Percentiles rank a stretch among this genome's conserved stretches.
Conservation (phyloP, 2,329 filamentous ascomycete species). For the Pyrenochaeta sp. region DNA sequence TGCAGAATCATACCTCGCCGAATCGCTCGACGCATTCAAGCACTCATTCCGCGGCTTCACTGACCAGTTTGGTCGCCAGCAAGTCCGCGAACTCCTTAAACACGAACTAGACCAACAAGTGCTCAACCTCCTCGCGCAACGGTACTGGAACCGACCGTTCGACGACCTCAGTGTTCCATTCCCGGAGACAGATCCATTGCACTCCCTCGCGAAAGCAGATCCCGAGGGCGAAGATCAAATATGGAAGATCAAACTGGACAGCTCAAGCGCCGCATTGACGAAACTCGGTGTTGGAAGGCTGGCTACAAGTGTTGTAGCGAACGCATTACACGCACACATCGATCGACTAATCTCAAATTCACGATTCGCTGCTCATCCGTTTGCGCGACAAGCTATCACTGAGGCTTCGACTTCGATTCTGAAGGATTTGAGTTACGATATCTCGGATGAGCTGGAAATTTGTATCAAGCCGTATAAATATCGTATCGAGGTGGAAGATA, state of each 20-base stretch:
- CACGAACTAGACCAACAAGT: slow-evolving; percentile 93
- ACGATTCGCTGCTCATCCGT: slow-evolving; percentile 89
- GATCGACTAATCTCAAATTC: slow-evolving; percentile 80
- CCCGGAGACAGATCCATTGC: slow-evolving; percentile 75
- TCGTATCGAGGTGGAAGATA: slow-evolving; percentile 91
- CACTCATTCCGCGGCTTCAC: slow-evolving; percentile 96
- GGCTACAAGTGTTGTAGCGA: slow-evolving; percentile 89
- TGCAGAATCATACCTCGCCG: slow-evolving; percentile 94
- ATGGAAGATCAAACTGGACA: slow-evolving; percentile 94
- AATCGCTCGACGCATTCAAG: slow-evolving; percentile 95
- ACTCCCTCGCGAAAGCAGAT: slow-evolving; percentile 83
- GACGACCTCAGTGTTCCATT: slow-evolving; percentile 76
- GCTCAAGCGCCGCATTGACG: slow-evolving; percentile 86
- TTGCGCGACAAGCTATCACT: slow-evolving; percentile 89
- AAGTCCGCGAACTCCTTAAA: slow-evolving; percentile 91
- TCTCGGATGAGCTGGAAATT: slow-evolving; percentile 96
- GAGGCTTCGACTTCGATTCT: slow-evolving; percentile 90
- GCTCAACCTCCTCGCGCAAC: slow-evolving; percentile 87
- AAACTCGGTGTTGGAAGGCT: slow-evolving; percentile 93
- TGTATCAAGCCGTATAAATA: slow-evolving; percentile 99
- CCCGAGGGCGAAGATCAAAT: slow-evolving; percentile 75
- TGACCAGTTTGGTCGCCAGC: slow-evolving; percentile 84
- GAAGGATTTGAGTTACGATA: slow-evolving; percentile 95
- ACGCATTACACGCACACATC: slow-evolving; percentile 84
- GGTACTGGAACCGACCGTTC: slow-evolving; percentile 97